Conservation (phyloP, 768 basidiomycete genomes). For the Royoungia palumana region DNA sequence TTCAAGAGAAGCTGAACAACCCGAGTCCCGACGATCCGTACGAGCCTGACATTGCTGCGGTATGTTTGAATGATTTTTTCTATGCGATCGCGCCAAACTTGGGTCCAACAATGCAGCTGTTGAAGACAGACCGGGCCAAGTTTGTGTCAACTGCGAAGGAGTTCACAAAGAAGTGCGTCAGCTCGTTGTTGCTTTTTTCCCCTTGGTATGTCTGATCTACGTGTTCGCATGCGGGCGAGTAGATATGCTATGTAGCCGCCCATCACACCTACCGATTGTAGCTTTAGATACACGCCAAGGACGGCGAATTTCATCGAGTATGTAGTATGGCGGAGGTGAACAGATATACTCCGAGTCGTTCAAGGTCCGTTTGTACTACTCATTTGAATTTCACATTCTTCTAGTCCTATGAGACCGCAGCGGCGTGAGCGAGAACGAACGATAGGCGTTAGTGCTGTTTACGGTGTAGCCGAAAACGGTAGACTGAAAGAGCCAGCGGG, state of each 20-base stretch:
- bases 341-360: conserved; percentile 1
- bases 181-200: background rate
- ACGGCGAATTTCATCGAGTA: too few relatives aligned
- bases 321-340: conserved; percentile 3
- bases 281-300: conserved; percentile 6
- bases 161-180: conserved; percentile 73
- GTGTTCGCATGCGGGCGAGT: background rate
- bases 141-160: conserved; percentile 79
- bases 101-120: conserved; percentile 39
- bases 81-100: background rate
- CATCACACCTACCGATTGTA: conserved; percentile 3
- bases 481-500: conserved; percentile 17
- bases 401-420: background rate
- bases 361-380: conserved; percentile 3
- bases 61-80: conserved; percentile 35
- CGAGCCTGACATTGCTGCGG: conserved; percentile 82
- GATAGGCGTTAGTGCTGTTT: conserved; percentile 1
- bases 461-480: conserved; percentile 13
- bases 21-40: conserved; percentile 87
- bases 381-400: conserved; percentile 4
- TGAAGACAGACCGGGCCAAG: conserved; percentile 75
- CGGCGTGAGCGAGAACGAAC: conserved; percentile 5
- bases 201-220: conserved; percentile 3
- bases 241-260: conserved; percentile 23
- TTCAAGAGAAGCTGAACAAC: conserved; percentile 85